phyloP scores from a whole-genome alignment of 1,284 basidiomycete species.

The Heterobasidion parviporum region DNA sequence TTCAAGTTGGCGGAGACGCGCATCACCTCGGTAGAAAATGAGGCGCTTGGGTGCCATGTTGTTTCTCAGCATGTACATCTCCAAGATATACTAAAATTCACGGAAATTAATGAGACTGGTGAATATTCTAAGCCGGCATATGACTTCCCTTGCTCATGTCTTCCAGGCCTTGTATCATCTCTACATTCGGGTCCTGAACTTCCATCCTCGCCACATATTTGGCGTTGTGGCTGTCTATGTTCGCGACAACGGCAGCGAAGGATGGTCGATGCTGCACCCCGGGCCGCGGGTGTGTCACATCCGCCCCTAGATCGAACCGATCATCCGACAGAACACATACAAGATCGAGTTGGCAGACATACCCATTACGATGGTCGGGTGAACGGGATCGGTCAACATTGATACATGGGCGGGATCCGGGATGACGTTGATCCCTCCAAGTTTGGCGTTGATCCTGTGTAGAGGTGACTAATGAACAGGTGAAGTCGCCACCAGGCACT shows the following conservation, averaged over 20 bases:
- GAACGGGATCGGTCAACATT: not conserved
- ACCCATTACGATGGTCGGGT: not conserved
- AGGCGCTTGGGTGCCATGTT: conserved; percentile 48
- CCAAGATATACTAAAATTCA: conserved; percentile 35
- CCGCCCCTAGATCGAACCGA: conserved; percentile 37
- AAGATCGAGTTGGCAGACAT: not conserved
- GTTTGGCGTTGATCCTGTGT: too few relatives aligned
- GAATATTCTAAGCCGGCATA: not conserved
- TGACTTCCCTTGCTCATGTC: conserved; percentile 44
- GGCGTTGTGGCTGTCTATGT: conserved; percentile 57
- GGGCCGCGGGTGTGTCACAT: conserved; percentile 72
- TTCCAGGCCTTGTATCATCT: conserved; percentile 66
- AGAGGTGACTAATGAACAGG: too few relatives aligned
- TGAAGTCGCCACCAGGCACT: too few relatives aligned
- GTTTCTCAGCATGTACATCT: conserved; percentile 44
- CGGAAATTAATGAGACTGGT: not conserved
- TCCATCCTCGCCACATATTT: conserved; percentile 43
- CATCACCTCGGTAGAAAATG: conserved; percentile 38
- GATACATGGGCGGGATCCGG: not conserved
- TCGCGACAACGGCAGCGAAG: conserved; percentile 66
- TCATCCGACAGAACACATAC: not conserved
- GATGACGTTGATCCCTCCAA: too few relatives aligned
- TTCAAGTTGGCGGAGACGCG: too few relatives aligned
- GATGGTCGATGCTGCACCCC: conserved; percentile 65
- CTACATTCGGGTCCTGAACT: conserved; percentile 57